A percentile compares a stretch with the other conserved stretches of the same genome.
Evolutionary conservation across 2,329 filamentous ascomycete species (phyloP).

Genomic region (Penicillium digitatum): DNA sequence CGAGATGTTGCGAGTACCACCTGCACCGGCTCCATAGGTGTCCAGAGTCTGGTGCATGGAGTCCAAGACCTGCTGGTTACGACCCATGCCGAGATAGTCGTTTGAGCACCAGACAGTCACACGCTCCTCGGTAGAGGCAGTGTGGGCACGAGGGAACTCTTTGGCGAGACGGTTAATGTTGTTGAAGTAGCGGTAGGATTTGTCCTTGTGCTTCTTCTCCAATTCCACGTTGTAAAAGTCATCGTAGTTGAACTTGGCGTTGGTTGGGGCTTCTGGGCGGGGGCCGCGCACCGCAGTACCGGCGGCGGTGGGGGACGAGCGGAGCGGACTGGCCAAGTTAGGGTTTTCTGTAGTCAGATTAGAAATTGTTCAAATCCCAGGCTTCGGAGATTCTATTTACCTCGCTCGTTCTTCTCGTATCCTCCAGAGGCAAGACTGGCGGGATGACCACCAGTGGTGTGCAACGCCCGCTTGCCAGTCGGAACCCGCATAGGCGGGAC

Average conservation of each 20-base stretch:
- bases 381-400: constrained; percentile 33
- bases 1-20: constrained; percentile 95
- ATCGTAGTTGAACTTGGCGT: constrained; percentile 79
- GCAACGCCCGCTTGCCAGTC: constrained; percentile 67
- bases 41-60: constrained; percentile 94
- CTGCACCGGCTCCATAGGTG: constrained; percentile 89
- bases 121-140: constrained; percentile 72
- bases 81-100: constrained; percentile 96
- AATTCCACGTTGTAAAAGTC: constrained; percentile 82
- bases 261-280: constrained; percentile 48
- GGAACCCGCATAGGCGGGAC: constrained; percentile 48
- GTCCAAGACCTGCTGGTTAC: constrained; percentile 79
- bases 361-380: constrained; percentile 6
- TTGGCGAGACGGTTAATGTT: constrained; percentile 98
- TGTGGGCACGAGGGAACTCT: constrained; percentile 93
- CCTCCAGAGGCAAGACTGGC: constrained; percentile 66
- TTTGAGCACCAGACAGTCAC: constrained; percentile 99
- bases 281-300: constrained; percentile 35
- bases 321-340: constrained; percentile 24
- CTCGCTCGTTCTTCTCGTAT: constrained; percentile 49
- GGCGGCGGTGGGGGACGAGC: constrained; percentile 21
- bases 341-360: constrained; percentile 24
- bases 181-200: constrained; percentile 99
- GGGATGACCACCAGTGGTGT: constrained; percentile 73
- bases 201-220: constrained; percentile 99